phyloP scores from a whole-genome alignment of 768 basidiomycete genomes.

The Tulasnella sp. region DNA sequence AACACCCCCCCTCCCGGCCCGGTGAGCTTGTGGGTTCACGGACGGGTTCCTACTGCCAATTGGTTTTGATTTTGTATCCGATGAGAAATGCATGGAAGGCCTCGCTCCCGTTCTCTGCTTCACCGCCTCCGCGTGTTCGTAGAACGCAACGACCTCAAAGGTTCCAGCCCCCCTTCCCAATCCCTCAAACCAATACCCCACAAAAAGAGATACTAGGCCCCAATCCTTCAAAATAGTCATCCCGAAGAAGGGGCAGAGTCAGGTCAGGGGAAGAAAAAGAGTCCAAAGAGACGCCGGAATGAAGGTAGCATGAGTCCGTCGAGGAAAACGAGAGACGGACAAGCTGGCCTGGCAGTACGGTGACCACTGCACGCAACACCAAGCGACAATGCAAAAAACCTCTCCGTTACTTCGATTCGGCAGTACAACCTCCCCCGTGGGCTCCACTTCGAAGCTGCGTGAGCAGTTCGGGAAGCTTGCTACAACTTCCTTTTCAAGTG shows the following conservation, averaged over 20 bases:
- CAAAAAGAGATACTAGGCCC: neutral
- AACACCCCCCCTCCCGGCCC: neutral
- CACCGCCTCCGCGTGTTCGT: conserved; percentile 1
- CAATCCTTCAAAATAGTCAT: neutral
- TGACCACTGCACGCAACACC: neutral
- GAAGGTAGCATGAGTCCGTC: neutral
- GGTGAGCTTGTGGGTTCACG: neutral
- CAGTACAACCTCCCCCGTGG: neutral
- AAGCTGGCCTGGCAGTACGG: neutral
- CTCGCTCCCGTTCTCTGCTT: neutral
- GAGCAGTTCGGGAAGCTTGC: neutral
- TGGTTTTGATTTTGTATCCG: neutral
- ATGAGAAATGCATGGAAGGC: neutral
- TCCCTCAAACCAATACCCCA: neutral
- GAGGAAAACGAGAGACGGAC: neutral
- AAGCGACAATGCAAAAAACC: neutral
- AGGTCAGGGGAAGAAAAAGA: neutral
- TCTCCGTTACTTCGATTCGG: neutral
- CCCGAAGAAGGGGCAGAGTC: neutral
- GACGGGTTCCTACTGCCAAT: neutral
- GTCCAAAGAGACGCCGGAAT: neutral
- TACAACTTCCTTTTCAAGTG: neutral
- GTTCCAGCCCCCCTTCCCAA: neutral
- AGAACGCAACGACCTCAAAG: neutral
- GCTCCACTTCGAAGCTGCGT: neutral